phyloP scores from a whole-genome alignment of 345 rosid genomes.

The Sisymbrium altissimum region DNA sequence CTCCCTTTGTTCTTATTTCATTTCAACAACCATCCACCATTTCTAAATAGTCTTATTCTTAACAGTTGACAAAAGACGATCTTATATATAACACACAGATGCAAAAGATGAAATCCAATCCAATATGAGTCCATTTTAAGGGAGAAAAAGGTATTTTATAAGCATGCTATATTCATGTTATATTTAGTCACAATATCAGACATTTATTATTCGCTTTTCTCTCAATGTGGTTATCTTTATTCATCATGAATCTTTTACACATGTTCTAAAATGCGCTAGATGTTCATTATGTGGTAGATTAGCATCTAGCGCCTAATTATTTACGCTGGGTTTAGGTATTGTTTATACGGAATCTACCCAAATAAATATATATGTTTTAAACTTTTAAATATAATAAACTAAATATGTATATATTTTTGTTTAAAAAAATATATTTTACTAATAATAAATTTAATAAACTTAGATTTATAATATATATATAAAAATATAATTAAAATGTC shows the following conservation, averaged over 20 bases:
- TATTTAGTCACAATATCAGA: neutral
- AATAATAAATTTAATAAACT: no score
- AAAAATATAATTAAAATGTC: no score
- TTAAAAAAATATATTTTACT: no score
- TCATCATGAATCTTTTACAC: neutral
- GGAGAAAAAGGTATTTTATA: neutral
- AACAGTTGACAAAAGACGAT: neutral
- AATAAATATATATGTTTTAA: no score
- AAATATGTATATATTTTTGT: no score
- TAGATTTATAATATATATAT: no score
- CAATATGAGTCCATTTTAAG: neutral
- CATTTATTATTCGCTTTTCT: neutral
- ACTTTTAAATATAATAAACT: no score
- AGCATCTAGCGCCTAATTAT: no score
- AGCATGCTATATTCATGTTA: neutral
- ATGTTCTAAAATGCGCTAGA: no score
- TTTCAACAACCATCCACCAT: conserved; percentile 38
- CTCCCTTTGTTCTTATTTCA: conserved; percentile 45
- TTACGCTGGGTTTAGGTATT: no score
- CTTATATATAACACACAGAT: neutral
- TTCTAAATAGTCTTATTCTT: neutral
- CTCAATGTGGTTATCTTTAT: neutral
- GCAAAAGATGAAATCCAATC: neutral
- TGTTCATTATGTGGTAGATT: no score
- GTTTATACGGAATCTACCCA: no score